Evolutionary conservation across 148 eudicot species (phyloP).

Genomic region (Rhododendron ferrugineum): DNA sequence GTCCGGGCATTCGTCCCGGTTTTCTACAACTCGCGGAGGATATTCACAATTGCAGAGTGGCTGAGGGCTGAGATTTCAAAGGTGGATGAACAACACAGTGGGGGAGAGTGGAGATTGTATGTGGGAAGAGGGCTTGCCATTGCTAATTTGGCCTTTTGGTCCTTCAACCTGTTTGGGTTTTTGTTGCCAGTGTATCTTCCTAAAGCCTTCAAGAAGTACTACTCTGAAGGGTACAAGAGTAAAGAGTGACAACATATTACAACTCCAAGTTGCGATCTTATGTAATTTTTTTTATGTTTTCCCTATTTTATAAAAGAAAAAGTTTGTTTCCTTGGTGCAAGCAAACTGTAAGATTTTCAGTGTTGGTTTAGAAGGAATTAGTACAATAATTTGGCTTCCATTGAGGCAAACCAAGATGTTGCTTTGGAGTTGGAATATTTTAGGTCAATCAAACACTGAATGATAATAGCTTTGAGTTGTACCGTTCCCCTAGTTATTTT

Average conservation of each 20-base stretch:
- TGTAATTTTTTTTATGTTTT: background rate
- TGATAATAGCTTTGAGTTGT: background rate
- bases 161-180: slow-evolving; percentile 75
- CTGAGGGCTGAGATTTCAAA: slow-evolving; percentile 34
- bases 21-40: slow-evolving; percentile 57
- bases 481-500: background rate
- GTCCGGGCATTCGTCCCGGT: slow-evolving; percentile 74
- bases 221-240: slow-evolving; percentile 22
- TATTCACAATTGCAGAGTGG: slow-evolving; percentile 50
- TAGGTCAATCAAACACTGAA: background rate
- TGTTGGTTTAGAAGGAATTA: background rate
- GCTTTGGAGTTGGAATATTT: background rate
- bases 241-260: slow-evolving; percentile 2
- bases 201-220: slow-evolving; percentile 59
- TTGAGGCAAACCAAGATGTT: background rate
- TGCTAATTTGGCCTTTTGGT: slow-evolving; percentile 59
- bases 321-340: background rate
- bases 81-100: slow-evolving; percentile 20
- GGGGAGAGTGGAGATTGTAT: slow-evolving; percentile 33
- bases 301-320: background rate
- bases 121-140: slow-evolving; percentile 57
- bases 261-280: background rate
- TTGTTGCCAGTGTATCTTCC: slow-evolving; percentile 87
- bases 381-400: background rate
- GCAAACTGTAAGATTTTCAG: background rate